A percentile compares a stretch with the other conserved stretches of the same genome.
These are phyloP conservation scores for Lyophyllum decastes DNA, from an alignment of 768 basidiomycete species.

Conservation along the genomic window DNA sequence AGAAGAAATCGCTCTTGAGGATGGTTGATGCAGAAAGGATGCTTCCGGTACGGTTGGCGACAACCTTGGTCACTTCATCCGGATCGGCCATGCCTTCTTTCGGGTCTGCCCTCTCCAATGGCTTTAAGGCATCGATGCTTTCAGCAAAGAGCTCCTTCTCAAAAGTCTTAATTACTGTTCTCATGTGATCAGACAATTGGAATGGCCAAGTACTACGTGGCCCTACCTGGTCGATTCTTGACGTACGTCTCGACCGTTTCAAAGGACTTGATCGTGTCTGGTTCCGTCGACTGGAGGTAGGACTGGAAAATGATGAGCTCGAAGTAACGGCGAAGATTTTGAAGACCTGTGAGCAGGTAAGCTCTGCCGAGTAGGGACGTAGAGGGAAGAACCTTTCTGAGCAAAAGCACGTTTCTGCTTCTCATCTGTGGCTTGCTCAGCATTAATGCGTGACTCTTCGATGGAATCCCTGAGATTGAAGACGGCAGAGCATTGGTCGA, in stretches of 20 bases:
- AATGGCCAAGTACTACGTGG: background rate
- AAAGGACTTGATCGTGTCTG: constrained; percentile 76
- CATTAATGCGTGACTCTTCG: constrained; percentile 75
- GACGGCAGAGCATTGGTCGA: constrained; percentile 83
- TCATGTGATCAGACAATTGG: background rate
- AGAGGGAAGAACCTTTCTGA: constrained; percentile 61
- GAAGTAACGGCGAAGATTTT: constrained; percentile 84
- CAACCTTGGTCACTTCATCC: constrained; percentile 88
- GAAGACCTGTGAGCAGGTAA: constrained; percentile 51
- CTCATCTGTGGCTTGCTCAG: constrained; percentile 77
- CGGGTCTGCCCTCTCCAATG: constrained; percentile 71
- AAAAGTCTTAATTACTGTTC: constrained; percentile 88
- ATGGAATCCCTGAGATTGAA: constrained; percentile 89
- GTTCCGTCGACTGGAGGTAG: constrained; percentile 78
- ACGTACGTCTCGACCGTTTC: constrained; percentile 84
- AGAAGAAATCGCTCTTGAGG: constrained; percentile 94
- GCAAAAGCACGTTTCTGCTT: constrained; percentile 64
- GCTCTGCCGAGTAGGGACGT: background rate
- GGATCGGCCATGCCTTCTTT: constrained; percentile 76
- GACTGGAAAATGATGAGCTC: constrained; percentile 88
- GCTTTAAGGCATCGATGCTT: constrained; percentile 78
- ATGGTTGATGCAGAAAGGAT: constrained; percentile 92
- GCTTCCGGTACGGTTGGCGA: constrained; percentile 79
- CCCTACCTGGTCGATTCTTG: constrained; percentile 76
- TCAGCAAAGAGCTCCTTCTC: constrained; percentile 85